Conservation (phyloP, 2,329 filamentous ascomycete genomes). For the Claviceps pazoutovae region DNA sequence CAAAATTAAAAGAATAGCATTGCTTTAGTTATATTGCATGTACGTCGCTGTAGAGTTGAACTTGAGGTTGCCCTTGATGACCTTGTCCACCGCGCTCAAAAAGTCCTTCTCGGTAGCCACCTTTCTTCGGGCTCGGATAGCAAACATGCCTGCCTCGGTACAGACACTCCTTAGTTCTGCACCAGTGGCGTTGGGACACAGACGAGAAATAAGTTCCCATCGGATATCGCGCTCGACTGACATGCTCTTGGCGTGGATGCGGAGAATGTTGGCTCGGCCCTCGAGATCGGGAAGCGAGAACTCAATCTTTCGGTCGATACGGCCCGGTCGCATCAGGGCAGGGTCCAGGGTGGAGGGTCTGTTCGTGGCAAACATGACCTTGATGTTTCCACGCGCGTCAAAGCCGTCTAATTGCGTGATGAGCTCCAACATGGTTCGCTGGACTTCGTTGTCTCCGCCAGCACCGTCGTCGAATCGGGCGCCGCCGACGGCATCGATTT, state of each 20-base stretch:
- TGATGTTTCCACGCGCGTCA: slow-evolving; percentile 94
- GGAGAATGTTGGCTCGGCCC: slow-evolving; percentile 90
- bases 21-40: slow-evolving; percentile 89
- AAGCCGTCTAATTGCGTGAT: slow-evolving; percentile 96
- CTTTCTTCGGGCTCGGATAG: slow-evolving; percentile 87
- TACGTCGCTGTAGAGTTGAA: slow-evolving; percentile 98
- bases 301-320: slow-evolving; percentile 98
- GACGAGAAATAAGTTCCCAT: slow-evolving; percentile 94
- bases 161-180: slow-evolving; percentile 93
- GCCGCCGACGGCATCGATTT: slow-evolving; percentile 91
- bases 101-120: slow-evolving; percentile 99
- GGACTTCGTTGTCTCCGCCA: slow-evolving; percentile 93
- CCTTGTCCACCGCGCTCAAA: slow-evolving; percentile 93
- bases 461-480: slow-evolving; percentile 94
- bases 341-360: slow-evolving; percentile 88
- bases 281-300: slow-evolving; percentile 96
- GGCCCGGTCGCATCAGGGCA: slow-evolving; percentile 91
- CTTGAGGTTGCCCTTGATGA: slow-evolving; percentile 98
- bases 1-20: neutral
- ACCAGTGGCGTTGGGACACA: slow-evolving; percentile 95
- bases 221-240: slow-evolving; percentile 96
- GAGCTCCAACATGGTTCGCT: slow-evolving; percentile 93
- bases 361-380: slow-evolving; percentile 99
- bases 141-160: slow-evolving; percentile 97
- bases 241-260: slow-evolving; percentile 99